Base-by-base conservation (phyloP, 2,329 filamentous ascomycete species). In the Fusarium coicis region DNA sequence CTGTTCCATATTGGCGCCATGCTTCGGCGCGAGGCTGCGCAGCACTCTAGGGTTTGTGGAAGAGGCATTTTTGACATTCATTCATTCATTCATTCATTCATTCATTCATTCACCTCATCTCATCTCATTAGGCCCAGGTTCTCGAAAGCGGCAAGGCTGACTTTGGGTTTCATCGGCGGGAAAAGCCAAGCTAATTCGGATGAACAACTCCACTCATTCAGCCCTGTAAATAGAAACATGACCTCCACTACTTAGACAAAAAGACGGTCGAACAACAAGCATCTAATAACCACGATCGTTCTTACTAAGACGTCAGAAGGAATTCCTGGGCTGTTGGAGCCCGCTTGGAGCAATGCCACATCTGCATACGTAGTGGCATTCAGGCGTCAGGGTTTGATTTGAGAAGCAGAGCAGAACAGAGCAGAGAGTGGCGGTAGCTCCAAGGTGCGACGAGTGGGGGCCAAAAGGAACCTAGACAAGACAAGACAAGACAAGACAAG, bases 111-210 rank as follows among this genome's bases (percentile, higher is more conserved):
- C 40, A 63, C 55, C 30, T 53, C 44, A 34, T 60, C 34, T 49
- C 44, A 63, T 58, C 34, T 53, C 40, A 60, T 58, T 26, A 37
- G 63, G 18, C 39, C 55, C 44, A 44, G 28, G 44, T 43, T 66
- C 55, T 65, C 57, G n/a, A 62, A 44, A 68, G 58, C 59, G 59
- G 69, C 55, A 73, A 75, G 72, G 76, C 71, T 78, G 75, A 78
- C 64, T 78, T 68, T 52, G 56, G 68, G 53, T 61, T 72, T 55
- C 52, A 54, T 72, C 43, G 21, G 57, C 30, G 39, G 39, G 28
- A 46, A 47, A 42, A 63, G 44, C 44, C 44, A 59, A 39, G 65
- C 46, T 39, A 44, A 53, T 53, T 21, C 26, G 23, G 37, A 44
- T 53, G 46, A 62, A 50, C 60, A 34, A 60, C 63, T 61, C 53